These are phyloP conservation scores for Colletotrichum kahawae DNA, from an alignment of 2,329 filamentous ascomycete genomes.

Conservation along the genomic window DNA sequence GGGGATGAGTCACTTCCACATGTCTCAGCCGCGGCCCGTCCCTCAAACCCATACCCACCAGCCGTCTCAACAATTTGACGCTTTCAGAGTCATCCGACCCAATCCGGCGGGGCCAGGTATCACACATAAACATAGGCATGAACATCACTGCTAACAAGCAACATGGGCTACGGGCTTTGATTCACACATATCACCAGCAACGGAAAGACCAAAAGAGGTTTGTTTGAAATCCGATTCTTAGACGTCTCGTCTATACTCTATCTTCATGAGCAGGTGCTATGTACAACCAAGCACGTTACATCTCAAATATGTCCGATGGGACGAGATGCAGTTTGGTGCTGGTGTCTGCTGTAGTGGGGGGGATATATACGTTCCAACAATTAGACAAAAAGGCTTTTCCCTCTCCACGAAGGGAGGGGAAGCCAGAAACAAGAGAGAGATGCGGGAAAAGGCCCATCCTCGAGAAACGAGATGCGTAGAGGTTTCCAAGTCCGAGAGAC, in stretches of 20 bases:
- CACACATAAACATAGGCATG: no score
- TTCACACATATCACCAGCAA: background rate
- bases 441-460: background rate
- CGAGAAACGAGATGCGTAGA: background rate
- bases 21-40: background rate
- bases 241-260: conserved; percentile 18
- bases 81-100: background rate
- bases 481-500: background rate
- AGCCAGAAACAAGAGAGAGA: background rate
- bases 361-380: conserved; percentile 22
- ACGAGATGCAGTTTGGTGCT: background rate
- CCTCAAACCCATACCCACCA: background rate
- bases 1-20: background rate
- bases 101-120: no score
- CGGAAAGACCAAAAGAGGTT: background rate
- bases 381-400: conserved; percentile 1
- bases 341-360: background rate
- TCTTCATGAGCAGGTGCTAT: conserved; percentile 17
- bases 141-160: no score
- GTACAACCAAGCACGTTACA: conserved; percentile 12
- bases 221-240: conserved; percentile 16
- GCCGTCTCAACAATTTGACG: background rate
- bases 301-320: conserved; percentile 14
- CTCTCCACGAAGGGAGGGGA: background rate
- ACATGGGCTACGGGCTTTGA: no score